Percentiles rank a stretch among this genome's conserved stretches.
These are phyloP conservation scores for Magnaporthiopsis rhizophila DNA, from an alignment of 2,329 filamentous ascomycete species.

Conservation along the genomic window DNA sequence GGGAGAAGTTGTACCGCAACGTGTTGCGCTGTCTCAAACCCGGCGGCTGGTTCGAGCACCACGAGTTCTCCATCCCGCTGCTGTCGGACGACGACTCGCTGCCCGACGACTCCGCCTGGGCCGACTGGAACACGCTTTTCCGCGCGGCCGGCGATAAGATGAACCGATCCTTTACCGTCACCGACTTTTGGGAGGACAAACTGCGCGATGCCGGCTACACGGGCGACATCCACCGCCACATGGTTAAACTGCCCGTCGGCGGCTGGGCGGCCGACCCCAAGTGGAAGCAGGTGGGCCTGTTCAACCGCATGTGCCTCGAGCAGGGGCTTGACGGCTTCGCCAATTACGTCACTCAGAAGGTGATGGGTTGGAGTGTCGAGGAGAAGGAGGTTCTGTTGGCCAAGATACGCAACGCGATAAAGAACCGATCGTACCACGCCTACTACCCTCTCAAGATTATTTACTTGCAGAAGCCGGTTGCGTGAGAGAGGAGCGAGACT, in stretches of 20 bases:
- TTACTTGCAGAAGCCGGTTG: neutral
- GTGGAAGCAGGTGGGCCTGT: slow-evolving; percentile 12
- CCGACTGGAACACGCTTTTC: slow-evolving; percentile 9
- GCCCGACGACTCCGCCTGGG: neutral
- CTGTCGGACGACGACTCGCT: slow-evolving; percentile 19
- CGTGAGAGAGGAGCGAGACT: neutral
- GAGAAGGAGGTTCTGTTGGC: slow-evolving; percentile 10
- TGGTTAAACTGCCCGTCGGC: slow-evolving; percentile 11
- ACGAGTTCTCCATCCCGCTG: slow-evolving; percentile 10
- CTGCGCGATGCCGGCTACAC: slow-evolving; percentile 11
- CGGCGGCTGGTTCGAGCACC: slow-evolving; percentile 28
- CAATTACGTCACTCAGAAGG: slow-evolving; percentile 10
- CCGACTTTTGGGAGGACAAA: slow-evolving; percentile 7
- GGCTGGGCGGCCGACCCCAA: slow-evolving; percentile 11
- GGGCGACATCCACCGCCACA: slow-evolving; percentile 4
- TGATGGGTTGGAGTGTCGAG: slow-evolving; percentile 11
- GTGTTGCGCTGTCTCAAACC: slow-evolving; percentile 27
- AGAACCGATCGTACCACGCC: slow-evolving; percentile 7
- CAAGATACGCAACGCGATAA: slow-evolving; percentile 10
- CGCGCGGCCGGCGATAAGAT: slow-evolving; percentile 8
- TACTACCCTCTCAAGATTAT: slow-evolving; percentile 7
- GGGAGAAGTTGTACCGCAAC: slow-evolving; percentile 39
- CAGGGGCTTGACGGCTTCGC: slow-evolving; percentile 13
- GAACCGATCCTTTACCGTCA: slow-evolving; percentile 9
- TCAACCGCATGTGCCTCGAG: slow-evolving; percentile 11